phyloP scores from a whole-genome alignment of 768 basidiomycete genomes.

The Tylopilus rubrobrunneus region DNA sequence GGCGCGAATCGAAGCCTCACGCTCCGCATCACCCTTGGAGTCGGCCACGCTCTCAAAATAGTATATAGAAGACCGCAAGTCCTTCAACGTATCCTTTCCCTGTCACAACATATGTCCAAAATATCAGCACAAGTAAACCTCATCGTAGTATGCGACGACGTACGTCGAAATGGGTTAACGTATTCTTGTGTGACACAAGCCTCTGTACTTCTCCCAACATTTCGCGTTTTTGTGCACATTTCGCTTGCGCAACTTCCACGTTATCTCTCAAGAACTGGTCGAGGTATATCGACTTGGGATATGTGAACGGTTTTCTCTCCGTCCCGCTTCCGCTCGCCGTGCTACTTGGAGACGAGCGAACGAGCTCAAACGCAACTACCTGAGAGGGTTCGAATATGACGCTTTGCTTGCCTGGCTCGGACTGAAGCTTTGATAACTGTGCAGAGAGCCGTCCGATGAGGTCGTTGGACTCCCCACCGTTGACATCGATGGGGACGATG shows the following conservation, averaged over 20 bases:
- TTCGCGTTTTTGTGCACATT: conserved; percentile 33
- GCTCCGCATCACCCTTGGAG: conserved; percentile 42
- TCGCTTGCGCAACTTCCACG: conserved; percentile 37
- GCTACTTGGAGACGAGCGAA: conserved; percentile 24
- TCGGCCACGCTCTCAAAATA: conserved; percentile 71
- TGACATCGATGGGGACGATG: conserved; percentile 52
- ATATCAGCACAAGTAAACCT: not conserved
- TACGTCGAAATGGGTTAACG: conserved; percentile 55
- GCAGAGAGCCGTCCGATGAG: conserved; percentile 49
- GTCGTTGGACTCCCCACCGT: conserved; percentile 45
- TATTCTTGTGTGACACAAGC: conserved; percentile 43
- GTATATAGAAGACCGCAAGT: conserved; percentile 56
- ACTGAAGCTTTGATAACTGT: conserved; percentile 29
- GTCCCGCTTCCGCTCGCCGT: conserved; percentile 9
- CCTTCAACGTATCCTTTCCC: conserved; percentile 61
- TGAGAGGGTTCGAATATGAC: conserved; percentile 63
- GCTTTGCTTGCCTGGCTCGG: conserved; percentile 39
- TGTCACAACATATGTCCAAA: conserved; percentile 23
- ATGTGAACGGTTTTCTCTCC: conserved; percentile 44
- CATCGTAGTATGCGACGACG: conserved; percentile 17
- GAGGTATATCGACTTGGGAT: conserved; percentile 63
- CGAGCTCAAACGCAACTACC: conserved; percentile 55
- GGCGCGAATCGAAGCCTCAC: conserved; percentile 39
- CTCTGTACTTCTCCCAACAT: conserved; percentile 47
- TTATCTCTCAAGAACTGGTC: conserved; percentile 70